Evolutionary conservation across 208 protist genomes (phyloP), one percentile per base, ranked within the genome.

Genomic region (Balamuthia mandrillaris): DNA sequence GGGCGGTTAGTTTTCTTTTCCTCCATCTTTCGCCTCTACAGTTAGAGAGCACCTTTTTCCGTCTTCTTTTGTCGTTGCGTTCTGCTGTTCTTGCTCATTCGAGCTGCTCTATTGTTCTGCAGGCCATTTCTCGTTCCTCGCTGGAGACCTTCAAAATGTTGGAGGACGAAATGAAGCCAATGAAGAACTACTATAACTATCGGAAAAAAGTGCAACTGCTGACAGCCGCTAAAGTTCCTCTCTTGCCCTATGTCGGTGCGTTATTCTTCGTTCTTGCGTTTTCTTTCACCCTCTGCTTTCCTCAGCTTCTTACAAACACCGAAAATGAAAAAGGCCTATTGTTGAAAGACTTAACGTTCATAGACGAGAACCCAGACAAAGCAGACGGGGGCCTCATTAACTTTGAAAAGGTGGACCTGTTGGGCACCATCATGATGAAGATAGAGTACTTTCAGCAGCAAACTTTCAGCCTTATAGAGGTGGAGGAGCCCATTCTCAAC

Each of bases 301-400:
- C 5, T 33, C 24, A 14, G 21, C 56, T 7, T 35, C 6, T 65
- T 18, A 6, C 33, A 7, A 29, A 65, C 33, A 21, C 12, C 10
- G n/a, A 9, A 10, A 29, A 24, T 65, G 21, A 3, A 6, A n/a
- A 5, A 72, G 63, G 65, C 33, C 65, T 75, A 18, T 54, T 75
- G 9, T 44, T 75, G n/a, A 75, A 75, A 18, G 65, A 75, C 65
- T 54, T 75, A 21, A 75, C 65, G 9, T 75, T 75, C 65, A 75
- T 75, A 44, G 65, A 75, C 24, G 65, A 75, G 42, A 75, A 75
- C 24, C 65, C 65, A 18, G 65, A 75, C 24, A 37, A 75, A 14
- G 42, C 52, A 24, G 65, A 75, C 65, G 52, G 52, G 27, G 65
- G 65, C 24, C 65, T 75, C 35, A 75, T 75, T 44, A 75, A 75